Conservation (phyloP, 805 yeast species). For the Wickerhamomyces sydowiorum region DNA sequence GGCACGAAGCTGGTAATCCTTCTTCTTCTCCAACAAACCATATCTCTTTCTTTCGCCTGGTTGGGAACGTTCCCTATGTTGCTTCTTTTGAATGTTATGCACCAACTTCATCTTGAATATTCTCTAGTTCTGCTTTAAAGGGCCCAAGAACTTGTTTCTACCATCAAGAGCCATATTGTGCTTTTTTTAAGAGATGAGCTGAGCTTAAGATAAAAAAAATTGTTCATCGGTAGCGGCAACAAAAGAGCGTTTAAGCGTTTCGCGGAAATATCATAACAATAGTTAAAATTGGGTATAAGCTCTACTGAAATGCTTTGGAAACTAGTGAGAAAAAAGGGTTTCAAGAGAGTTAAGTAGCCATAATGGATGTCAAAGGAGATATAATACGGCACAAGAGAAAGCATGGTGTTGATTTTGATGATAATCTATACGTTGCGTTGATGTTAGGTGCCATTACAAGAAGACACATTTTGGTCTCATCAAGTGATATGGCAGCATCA, state of each 20-base stretch:
- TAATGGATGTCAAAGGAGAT: neutral
- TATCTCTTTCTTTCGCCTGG: constrained; percentile 63
- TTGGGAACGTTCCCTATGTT: constrained; percentile 92
- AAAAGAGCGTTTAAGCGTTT: too few relatives aligned
- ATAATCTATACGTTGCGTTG: constrained; percentile 16
- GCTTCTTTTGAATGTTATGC: constrained; percentile 92
- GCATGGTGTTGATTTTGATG: constrained; percentile 8
- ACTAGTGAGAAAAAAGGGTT: too few relatives aligned
- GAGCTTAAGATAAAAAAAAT: neutral
- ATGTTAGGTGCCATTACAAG: constrained; percentile 21
- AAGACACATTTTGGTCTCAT: constrained; percentile 22
- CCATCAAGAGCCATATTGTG: too few relatives aligned
- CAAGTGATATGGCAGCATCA: constrained; percentile 11
- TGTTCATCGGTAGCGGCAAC: neutral
- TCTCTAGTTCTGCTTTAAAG: neutral
- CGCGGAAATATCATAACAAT: too few relatives aligned
- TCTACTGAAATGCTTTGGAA: too few relatives aligned
- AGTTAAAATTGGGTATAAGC: too few relatives aligned
- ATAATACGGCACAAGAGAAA: neutral
- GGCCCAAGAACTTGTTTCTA: too few relatives aligned
- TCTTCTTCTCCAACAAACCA: constrained; percentile 92
- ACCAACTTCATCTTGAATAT: constrained; percentile 56
- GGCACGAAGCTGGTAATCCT: constrained; percentile 73
- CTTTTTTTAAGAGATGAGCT: too few relatives aligned
- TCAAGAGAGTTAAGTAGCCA: too few relatives aligned